Evolutionary conservation across 495 filamentous ascomycete species (phyloP).

Genomic region (Penicillium chermesinum): DNA sequence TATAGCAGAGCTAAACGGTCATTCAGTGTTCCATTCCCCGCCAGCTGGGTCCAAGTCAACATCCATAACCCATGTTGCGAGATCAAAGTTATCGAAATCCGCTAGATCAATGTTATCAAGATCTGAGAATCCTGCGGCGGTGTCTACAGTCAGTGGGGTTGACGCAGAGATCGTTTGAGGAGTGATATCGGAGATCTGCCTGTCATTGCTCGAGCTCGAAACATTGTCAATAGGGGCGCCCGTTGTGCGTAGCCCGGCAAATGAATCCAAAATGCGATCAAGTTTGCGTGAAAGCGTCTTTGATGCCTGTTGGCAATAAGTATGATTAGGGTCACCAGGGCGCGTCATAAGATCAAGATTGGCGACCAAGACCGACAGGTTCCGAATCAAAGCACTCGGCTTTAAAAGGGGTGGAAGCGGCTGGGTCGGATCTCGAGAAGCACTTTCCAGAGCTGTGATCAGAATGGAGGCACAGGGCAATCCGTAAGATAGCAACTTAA

Average conservation of each 20-base stretch:
- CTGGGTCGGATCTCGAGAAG: conserved; percentile 1
- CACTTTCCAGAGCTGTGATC: conserved; percentile 7
- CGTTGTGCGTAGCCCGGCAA: not conserved
- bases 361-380: not conserved
- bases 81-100: conserved; percentile 1
- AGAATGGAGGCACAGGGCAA: conserved; percentile 14
- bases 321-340: conserved; percentile 16
- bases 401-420: conserved; percentile 12
- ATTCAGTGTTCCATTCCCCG: not conserved
- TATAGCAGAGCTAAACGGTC: no score
- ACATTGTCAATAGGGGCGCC: not conserved
- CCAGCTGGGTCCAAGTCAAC: not conserved
- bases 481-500: conserved; percentile 9
- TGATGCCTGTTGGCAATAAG: conserved; percentile 15
- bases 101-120: not conserved
- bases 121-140: not conserved
- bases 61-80: conserved; percentile 2
- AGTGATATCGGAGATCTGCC: not conserved
- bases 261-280: conserved; percentile 11
- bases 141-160: not conserved
- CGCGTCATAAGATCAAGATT: conserved; percentile 14
- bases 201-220: not conserved
- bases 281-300: conserved; percentile 15
- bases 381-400: conserved; percentile 12
- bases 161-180: not conserved